Evolutionary conservation across 495 filamentous ascomycete species (phyloP).

Genomic region (Staphylotrichum longicolle): DNA sequence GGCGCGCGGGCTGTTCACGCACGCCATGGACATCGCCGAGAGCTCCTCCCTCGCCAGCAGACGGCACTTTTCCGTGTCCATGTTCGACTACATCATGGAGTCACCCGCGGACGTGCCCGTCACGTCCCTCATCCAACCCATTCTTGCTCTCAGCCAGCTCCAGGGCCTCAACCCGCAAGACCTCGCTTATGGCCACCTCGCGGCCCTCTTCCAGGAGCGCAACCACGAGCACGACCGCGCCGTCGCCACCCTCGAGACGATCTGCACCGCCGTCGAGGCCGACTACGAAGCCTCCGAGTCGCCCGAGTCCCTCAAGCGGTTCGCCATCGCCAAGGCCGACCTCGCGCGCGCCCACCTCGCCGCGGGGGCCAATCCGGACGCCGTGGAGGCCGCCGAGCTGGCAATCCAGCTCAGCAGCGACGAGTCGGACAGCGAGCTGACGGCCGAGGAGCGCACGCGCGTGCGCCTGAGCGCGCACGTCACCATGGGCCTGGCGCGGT

Average conservation of each 20-base stretch:
- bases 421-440: conserved; percentile 56
- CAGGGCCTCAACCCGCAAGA: conserved; percentile 63
- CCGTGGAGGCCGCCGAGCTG: conserved; percentile 69
- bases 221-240: conserved; percentile 65
- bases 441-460: conserved; percentile 53
- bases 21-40: conserved; percentile 89
- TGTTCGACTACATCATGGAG: conserved; percentile 72
- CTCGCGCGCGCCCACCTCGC: conserved; percentile 77
- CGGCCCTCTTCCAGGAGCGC: conserved; percentile 76
- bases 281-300: conserved; percentile 85
- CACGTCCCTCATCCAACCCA: conserved; percentile 60
- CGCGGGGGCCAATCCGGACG: conserved; percentile 56
- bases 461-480: conserved; percentile 80
- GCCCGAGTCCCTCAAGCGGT: conserved; percentile 63
- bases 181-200: conserved; percentile 70
- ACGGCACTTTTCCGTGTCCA: conserved; percentile 69
- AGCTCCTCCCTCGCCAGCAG: conserved; percentile 68
- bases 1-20: conserved; percentile 82
- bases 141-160: conserved; percentile 86
- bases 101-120: conserved; percentile 56
- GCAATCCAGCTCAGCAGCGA: conserved; percentile 70
- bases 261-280: conserved; percentile 68
- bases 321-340: conserved; percentile 83
- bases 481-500: conserved; percentile 78
- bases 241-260: conserved; percentile 57